Base-by-base conservation (phyloP, 257 asterid genomes). In the Anisodus acutangulus region DNA sequence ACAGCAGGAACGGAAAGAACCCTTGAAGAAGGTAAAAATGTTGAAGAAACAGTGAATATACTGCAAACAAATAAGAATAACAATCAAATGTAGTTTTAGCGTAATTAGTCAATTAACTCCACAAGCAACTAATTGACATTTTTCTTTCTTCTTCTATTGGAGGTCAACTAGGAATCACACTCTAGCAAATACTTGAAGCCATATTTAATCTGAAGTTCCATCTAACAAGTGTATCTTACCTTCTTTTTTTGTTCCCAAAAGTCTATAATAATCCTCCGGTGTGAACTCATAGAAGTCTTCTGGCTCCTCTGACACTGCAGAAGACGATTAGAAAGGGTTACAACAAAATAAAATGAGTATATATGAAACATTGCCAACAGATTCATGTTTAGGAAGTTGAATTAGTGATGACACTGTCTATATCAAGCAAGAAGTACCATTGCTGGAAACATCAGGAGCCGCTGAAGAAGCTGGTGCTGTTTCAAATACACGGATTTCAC, bases 261-360 rank as follows among this genome's bases (percentile, higher is more conserved):
- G 83, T 84, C 97, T 93, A 80, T 67, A 91, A 88, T 95, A 97
- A 85, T 97, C 98, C 91, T 95, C 99, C 0, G 98, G 88, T 11
- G 97, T 95, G 83, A 97, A 95, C 86, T 97, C 99, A 81, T 95
- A 97, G 85, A 95, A 97, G 66, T 91, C 98, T 47, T 95, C 98
- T 7, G 94, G 47, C 88, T 90, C 97, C 78, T 92, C 98, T 91
- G 95, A 78, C 82, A 88, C 79, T 78, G 55, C 85, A 54, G 85
- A 47, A 43, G 54, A 72, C 5, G 17, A 17, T 15, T 60, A 59
- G 10, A 55, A 70, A 13, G 51, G 76, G 53, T 67, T 51, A 35
- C 9, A 53, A 39, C 35, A 59, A 53, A 64, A 70, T n/a, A 79
- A 83, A 62, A 39, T 16, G 35, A 43, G 39, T n/a, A 70, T 9